These are phyloP conservation scores for Skeletonema tropicum DNA, from an alignment of 108 stramenopile genomes.

Conservation along the genomic window DNA sequence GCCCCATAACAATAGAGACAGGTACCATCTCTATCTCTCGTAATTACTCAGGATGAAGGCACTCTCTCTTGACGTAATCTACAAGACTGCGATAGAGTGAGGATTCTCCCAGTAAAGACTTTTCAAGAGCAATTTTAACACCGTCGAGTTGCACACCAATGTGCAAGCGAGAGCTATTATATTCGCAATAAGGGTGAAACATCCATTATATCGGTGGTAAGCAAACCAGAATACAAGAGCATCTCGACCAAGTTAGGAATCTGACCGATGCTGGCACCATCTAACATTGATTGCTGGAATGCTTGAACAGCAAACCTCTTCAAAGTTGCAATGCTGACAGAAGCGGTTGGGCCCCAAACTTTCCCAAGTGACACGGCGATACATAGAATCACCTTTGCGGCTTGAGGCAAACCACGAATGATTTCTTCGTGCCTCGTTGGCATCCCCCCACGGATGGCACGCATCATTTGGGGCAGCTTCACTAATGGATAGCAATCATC, in stretches of 20 bases:
- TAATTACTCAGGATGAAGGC: no score
- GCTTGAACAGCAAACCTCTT: constrained; percentile 37
- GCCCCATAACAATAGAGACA: no score
- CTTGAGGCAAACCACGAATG: constrained; percentile 54
- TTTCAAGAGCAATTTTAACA: constrained; percentile 63
- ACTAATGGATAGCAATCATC: constrained; percentile 51
- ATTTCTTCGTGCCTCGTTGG: constrained; percentile 39
- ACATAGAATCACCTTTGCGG: constrained; percentile 64
- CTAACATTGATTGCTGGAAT: constrained; percentile 15
- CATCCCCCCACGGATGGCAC: constrained; percentile 46
- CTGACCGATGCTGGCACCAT: constrained; percentile 32
- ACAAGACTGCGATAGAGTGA: constrained; percentile 47
- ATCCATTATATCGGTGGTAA: constrained; percentile 9
- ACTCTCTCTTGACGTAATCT: constrained; percentile 40
- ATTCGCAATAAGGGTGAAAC: constrained; percentile 10
- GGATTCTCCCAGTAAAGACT: constrained; percentile 46
- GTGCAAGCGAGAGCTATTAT: constrained; percentile 24
- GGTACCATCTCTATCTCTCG: no score
- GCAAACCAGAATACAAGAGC: constrained; percentile 56
- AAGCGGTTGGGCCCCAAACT: constrained; percentile 29
- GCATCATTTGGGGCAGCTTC: constrained; percentile 64
- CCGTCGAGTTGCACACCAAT: constrained; percentile 73
- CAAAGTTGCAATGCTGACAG: constrained; percentile 39
- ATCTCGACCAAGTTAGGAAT: constrained; percentile 43
- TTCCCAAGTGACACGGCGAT: constrained; percentile 43